Base-by-base conservation (phyloP, 2,329 filamentous ascomycete genomes). In the Whalleya microplaca region DNA sequence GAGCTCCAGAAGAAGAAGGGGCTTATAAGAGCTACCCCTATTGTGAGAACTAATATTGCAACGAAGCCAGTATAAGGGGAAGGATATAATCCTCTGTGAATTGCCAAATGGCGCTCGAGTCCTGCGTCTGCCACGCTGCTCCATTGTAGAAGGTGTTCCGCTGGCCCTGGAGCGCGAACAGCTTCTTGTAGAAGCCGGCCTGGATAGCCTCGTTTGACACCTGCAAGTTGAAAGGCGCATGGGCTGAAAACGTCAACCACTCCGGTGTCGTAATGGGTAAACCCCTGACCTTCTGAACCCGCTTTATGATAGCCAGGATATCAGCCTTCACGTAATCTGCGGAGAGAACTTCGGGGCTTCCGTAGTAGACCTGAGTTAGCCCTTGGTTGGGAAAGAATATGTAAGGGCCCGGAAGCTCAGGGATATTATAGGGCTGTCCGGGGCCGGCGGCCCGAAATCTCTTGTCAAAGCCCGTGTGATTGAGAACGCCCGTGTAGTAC, bases 401-500 rank as follows among this genome's bases (percentile, higher is more conserved):
- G 29, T 54, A 56, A 3, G 27, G 45, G 0, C 56, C 54, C 9
- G 57, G 54, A 0, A 60, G 49, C 10, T 7, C 21, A 1, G 57
- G 60, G n/a, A 56, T 21, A 6, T 52, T n/a, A 19, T 52, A 63
- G 1, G 45, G 51, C 3, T 50, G 32, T 2, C 50, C 48, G 5
- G 49, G 41, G 2, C 18, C 54, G 2, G 49, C 23, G 2, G 42
- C 45, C 19, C 21, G 10, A 7, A 48, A n/a, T 2, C 14, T 32
- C 2, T 9, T 21, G 14, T 29, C 45, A 20, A 79, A 46, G 1
- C 73, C 73, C 2, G 74, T 76, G 43, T 76, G 74, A 2, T 67
- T 69, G 3, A 80, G 45, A 0, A 80, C 46, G 3, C 61, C 66
- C 2, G 69, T 71, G 58, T 75, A 80, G 67, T 76, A 79, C 1